These are phyloP conservation scores for Candida argentea DNA, from an alignment of 805 yeast species.

Conservation along the genomic window DNA sequence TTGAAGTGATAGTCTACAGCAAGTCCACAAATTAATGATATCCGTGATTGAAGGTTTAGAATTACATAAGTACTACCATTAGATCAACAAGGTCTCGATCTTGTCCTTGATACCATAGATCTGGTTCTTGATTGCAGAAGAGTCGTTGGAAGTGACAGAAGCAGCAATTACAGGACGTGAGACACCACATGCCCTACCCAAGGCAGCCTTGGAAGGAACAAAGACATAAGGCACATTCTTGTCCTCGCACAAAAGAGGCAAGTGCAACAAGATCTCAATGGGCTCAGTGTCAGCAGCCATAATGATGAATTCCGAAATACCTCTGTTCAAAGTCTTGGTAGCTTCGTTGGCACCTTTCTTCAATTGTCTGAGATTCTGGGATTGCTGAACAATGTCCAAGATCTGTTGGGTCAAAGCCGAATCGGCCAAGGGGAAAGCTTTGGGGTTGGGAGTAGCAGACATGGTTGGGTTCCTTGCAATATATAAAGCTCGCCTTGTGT, in stretches of 20 bases:
- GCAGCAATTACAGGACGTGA: slow-evolving; percentile 99
- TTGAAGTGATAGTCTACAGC: too few relatives aligned
- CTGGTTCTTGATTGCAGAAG: slow-evolving; percentile 94
- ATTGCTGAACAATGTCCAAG: slow-evolving; percentile 95
- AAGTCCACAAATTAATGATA: too few relatives aligned
- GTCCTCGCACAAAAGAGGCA: slow-evolving; percentile 97
- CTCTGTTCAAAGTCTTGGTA: slow-evolving; percentile 98
- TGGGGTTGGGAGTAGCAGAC: slow-evolving; percentile 93
- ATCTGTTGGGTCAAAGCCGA: slow-evolving; percentile 92
- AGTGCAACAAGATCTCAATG: slow-evolving; percentile 92
- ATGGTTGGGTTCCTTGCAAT: slow-evolving; percentile 31
- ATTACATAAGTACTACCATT: too few relatives aligned
- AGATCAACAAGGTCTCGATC: slow-evolving; percentile 94
- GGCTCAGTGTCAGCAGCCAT: slow-evolving; percentile 99
- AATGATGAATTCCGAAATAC: slow-evolving; percentile 97
- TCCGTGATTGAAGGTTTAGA: too few relatives aligned
- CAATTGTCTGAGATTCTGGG: slow-evolving; percentile 94
- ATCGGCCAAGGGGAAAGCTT: slow-evolving; percentile 98
- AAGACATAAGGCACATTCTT: slow-evolving; percentile 99
- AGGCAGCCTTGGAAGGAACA: slow-evolving; percentile 96
- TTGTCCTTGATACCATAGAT: slow-evolving; percentile 96
- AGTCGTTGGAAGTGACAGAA: slow-evolving; percentile 95
- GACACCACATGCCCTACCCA: slow-evolving; percentile 99
- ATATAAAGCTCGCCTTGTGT: slow-evolving; percentile 16
- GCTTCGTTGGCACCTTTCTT: slow-evolving; percentile 99